These are phyloP conservation scores for Calonectria multiphialidica DNA, from an alignment of 2,329 filamentous ascomycete species.

Conservation along the genomic window DNA sequence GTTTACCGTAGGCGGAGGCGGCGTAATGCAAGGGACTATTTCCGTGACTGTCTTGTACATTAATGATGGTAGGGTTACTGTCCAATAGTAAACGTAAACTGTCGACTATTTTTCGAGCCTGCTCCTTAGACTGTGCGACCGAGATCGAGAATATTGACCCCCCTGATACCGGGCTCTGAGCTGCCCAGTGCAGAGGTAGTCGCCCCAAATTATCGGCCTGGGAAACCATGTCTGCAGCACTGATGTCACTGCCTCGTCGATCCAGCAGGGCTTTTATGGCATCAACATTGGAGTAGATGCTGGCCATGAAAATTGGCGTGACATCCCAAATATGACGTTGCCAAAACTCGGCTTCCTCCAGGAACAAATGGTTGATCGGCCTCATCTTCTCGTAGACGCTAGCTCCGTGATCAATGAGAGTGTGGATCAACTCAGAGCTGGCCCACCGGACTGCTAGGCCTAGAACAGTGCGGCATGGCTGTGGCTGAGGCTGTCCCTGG, in stretches of 20 bases:
- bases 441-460: neutral
- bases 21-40: neutral
- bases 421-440: neutral
- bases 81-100: neutral
- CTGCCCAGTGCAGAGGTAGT: conserved; percentile 11
- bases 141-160: neutral
- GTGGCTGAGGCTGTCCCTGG: neutral
- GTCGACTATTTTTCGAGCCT: neutral
- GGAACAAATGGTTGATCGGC: neutral
- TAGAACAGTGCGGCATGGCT: neutral
- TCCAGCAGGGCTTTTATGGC: neutral
- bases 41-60: neutral
- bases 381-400: neutral
- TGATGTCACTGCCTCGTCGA: neutral
- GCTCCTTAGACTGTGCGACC: neutral
- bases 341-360: neutral
- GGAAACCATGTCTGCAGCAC: conserved; percentile 3
- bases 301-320: neutral
- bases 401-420: neutral
- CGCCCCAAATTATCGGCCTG: neutral
- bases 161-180: neutral
- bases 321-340: neutral
- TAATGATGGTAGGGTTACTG: neutral
- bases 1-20: neutral
- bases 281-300: neutral